phyloP scores from a whole-genome alignment of 2,329 filamentous ascomycete species.

The Monilinia fructigena region DNA sequence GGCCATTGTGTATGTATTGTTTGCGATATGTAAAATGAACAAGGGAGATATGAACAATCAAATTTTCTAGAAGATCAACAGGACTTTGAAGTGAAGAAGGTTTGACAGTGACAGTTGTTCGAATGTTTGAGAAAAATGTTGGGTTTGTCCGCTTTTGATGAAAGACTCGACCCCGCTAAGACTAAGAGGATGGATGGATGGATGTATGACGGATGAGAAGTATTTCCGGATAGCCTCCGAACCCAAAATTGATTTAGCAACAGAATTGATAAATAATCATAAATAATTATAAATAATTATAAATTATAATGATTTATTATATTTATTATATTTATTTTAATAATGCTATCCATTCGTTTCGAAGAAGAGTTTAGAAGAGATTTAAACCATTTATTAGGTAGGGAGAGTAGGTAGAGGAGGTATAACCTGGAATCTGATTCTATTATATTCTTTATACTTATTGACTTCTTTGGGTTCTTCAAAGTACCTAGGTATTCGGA shows the following conservation, averaged over 20 bases:
- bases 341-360: too few relatives aligned
- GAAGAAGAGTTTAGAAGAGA: too few relatives aligned
- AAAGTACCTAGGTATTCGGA: too few relatives aligned
- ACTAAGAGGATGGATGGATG: background rate
- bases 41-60: background rate
- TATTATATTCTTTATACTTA: too few relatives aligned
- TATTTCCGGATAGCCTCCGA: slow-evolving; percentile 21
- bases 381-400: too few relatives aligned
- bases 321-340: too few relatives aligned
- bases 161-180: slow-evolving; percentile 21
- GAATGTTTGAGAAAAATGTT: slow-evolving; percentile 20
- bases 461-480: too few relatives aligned
- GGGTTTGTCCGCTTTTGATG: slow-evolving; percentile 8
- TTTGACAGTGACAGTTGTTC: slow-evolving; percentile 27
- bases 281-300: too few relatives aligned
- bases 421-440: too few relatives aligned
- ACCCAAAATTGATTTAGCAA: background rate
- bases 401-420: too few relatives aligned
- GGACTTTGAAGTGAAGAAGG: slow-evolving; percentile 24
- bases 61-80: slow-evolving; percentile 25
- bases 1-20: slow-evolving; percentile 43
- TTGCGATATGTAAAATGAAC: background rate
- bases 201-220: slow-evolving; percentile 16
- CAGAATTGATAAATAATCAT: too few relatives aligned
- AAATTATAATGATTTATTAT: too few relatives aligned